Conservation (phyloP, 257 asterid species). For the Forsythia viridissima region DNA sequence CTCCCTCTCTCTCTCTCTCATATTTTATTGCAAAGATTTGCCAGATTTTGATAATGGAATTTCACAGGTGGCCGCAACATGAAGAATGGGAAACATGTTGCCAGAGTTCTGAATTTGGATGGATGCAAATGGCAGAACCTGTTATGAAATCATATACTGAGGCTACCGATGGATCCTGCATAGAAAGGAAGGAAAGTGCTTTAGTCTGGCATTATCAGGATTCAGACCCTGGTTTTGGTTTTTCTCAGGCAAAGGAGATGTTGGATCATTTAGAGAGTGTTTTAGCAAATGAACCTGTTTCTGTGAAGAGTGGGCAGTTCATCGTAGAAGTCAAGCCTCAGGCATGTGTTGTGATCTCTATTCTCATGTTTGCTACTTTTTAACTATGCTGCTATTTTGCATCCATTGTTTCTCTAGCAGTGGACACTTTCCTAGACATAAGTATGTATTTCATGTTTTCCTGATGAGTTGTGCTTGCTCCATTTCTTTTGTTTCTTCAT, state of each 20-base stretch:
- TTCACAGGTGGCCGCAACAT: constrained; percentile 44
- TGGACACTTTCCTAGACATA: background rate
- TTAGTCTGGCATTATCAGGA: constrained; percentile 60
- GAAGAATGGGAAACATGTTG: constrained; percentile 46
- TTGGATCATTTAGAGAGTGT: constrained; percentile 62
- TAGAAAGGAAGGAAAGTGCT: constrained; percentile 55
- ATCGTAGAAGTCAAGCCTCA: constrained; percentile 65
- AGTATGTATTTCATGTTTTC: background rate
- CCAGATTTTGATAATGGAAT: constrained; percentile 17
- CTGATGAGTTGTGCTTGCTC: background rate
- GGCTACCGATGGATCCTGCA: constrained; percentile 58
- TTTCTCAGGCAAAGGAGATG: constrained; percentile 58
- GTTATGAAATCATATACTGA: constrained; percentile 58
- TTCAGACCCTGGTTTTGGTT: constrained; percentile 54
- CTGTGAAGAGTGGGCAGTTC: constrained; percentile 59
- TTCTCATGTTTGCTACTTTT: background rate
- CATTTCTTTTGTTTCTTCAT: background rate
- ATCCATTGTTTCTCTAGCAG: background rate
- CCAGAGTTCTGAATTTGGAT: constrained; percentile 49
- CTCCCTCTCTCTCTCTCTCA: background rate
- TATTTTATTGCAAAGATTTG: constrained; percentile 5
- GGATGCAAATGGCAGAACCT: constrained; percentile 60
- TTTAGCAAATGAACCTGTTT: constrained; percentile 58
- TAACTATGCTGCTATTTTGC: background rate
- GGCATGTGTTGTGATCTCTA: constrained; percentile 32